Evolutionary conservation across 2,329 filamentous ascomycete genomes (phyloP).

Genomic region (Monosporascus sp.): DNA sequence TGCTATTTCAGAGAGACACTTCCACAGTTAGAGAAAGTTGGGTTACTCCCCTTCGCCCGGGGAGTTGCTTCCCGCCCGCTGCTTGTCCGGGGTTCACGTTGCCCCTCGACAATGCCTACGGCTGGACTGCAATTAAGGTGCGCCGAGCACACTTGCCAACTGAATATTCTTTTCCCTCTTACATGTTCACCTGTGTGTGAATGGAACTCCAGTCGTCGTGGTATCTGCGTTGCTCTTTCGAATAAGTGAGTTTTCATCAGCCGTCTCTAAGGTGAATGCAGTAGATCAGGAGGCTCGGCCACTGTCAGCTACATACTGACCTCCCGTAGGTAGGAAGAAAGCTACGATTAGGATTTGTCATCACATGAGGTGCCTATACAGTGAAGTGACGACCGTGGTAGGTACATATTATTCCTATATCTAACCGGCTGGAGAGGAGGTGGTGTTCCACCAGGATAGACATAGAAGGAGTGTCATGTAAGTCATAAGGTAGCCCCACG

Average conservation of each 20-base stretch:
- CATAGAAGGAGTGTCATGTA: background rate
- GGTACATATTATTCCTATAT: too few relatives aligned
- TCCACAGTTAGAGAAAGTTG: background rate
- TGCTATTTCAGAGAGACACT: background rate
- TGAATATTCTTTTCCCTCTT: slow-evolving; percentile 4
- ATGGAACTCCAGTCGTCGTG: background rate
- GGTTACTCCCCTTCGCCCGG: background rate
- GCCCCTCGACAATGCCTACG: background rate
- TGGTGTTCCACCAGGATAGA: background rate
- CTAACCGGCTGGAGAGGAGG: too few relatives aligned
- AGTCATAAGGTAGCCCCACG: background rate
- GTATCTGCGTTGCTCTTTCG: background rate
- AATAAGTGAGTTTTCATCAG: too few relatives aligned
- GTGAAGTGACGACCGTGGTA: too few relatives aligned
- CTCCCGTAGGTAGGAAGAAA: too few relatives aligned
- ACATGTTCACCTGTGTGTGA: background rate
- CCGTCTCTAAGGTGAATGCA: too few relatives aligned
- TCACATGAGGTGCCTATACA: too few relatives aligned
- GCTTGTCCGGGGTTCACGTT: background rate
- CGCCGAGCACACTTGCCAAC: slow-evolving; percentile 21
- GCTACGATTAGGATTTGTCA: too few relatives aligned
- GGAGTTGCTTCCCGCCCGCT: background rate
- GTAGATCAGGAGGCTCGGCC: too few relatives aligned
- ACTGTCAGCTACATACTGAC: too few relatives aligned
- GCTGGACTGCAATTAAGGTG: slow-evolving; percentile 19